Percentiles rank a stretch among this genome's conserved stretches.
Evolutionary conservation across 805 yeast species (phyloP).

Genomic region (Candida namnaoensis): DNA sequence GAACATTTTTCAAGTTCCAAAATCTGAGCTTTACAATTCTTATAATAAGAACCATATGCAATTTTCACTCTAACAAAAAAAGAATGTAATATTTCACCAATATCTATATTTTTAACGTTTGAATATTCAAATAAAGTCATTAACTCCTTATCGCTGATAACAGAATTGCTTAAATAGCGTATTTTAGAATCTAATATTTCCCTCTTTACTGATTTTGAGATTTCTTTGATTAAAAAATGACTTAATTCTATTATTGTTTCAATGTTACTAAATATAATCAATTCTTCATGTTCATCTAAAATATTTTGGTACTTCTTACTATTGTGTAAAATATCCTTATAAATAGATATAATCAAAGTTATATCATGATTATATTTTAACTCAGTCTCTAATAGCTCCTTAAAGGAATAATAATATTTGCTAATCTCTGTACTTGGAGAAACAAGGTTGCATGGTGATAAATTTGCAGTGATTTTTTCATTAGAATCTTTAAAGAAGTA

Average conservation of each 20-base stretch:
- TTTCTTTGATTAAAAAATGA: slow-evolving; percentile 18
- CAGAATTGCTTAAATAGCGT: no score
- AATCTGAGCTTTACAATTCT: slow-evolving; percentile 21
- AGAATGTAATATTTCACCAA: slow-evolving; percentile 21
- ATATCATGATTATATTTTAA: slow-evolving; percentile 21
- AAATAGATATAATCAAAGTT: slow-evolving; percentile 20
- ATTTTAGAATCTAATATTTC: not conserved
- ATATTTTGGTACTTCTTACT: slow-evolving; percentile 20
- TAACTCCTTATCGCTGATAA: no score
- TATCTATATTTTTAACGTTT: slow-evolving; percentile 10
- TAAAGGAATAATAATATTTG: slow-evolving; percentile 13
- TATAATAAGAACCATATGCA: slow-evolving; percentile 23
- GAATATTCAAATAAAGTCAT: slow-evolving; percentile 1
- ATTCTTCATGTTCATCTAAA: slow-evolving; percentile 25
- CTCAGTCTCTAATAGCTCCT: slow-evolving; percentile 25
- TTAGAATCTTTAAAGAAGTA: slow-evolving; percentile 9
- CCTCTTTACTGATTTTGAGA: slow-evolving; percentile 2
- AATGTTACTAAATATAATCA: slow-evolving; percentile 34
- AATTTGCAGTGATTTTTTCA: not conserved
- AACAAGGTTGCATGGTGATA: no score
- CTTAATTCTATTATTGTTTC: slow-evolving; percentile 29
- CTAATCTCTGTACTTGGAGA: no score
- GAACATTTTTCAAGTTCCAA: slow-evolving; percentile 14
- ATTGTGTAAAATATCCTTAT: slow-evolving; percentile 22
- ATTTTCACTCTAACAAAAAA: slow-evolving; percentile 23